Base-by-base conservation (phyloP, 108 stramenopile species). In the Skeletonema costatum region DNA sequence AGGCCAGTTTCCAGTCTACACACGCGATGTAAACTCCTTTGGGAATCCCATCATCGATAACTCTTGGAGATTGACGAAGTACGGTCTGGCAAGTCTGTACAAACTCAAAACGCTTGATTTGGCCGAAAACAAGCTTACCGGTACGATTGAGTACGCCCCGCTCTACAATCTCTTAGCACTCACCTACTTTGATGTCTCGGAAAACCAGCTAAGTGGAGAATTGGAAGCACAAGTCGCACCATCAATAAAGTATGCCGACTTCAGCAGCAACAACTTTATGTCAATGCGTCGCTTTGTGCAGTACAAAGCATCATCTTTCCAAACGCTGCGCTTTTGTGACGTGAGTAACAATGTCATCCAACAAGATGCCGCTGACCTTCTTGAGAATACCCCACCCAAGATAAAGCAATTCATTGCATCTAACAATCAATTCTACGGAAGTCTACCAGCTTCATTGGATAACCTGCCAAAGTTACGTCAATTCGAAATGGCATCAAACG, bases 221-320 rank as follows among this genome's bases (percentile, higher is more conserved):
- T 42, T 84, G 77, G 90, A 68, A 87, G 11, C 89, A 78, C 64
- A 88, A 81, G 35, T 92, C 87, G 64, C 88, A 62, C 32, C 92
- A 2, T 68, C 80, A 30, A 11, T 90, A 10, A 68, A 65, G 14
- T 82, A 86, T 10, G 58, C 87, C 29, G 48, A 82, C 29, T 84
- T 90, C 36, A 87, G 90, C 36, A 82, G 83, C 46, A 71, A 74
- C 35, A 86, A 80, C 14, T 51, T 75, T 2, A 73, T 76, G 2
- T 60, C 83, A 7, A 68, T 83, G 7, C 79, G 84, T 14, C 25
- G 85, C n/a, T 91, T 88, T 85, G 89, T 88, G 59, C 68, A 75
- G 4, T 63, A 88, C 5, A 65, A 71, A 44, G 77, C 76, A 13
- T 41, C 77, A 0, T 36, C 35, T 30, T 41, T 50, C 58, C 29